Base-by-base conservation (phyloP, 352 stramenopile species). In the Lagenidium sp. region DNA sequence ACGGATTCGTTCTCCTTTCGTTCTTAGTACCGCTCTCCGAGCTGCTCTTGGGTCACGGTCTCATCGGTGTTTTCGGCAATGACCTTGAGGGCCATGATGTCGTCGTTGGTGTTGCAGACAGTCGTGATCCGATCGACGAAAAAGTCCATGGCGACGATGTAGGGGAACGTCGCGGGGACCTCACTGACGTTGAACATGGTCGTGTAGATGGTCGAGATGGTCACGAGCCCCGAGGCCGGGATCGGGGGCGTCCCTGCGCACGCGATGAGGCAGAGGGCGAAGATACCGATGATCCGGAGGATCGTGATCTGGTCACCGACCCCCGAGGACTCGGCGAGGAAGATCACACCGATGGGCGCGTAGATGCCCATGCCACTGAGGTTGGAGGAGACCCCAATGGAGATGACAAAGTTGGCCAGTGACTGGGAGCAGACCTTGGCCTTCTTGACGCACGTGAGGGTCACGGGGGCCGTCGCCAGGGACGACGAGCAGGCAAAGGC, bases 91-190 rank as follows among this genome's bases (percentile, higher is more conserved):
- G 65, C 70, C 67, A 88, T 82, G 48, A 84, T 77, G 50, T 88
- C 79, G 41, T 85, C 79, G 44, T 86, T 85, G 11, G 88, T 70
- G 42, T 91, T 81, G 51, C 75, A 82, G 35, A 86, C 62, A 1
- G 75, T 77, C 10, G 55, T 53, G 13, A 91, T 45, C 22, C 79
- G 79, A 21, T 88, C 76, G 10, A 76, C 55, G 23, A 88, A 55
- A 43, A 85, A 84, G 43, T 88, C 71, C 57, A 86, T 71, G 8
- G 76, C 68, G 15, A 79, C 44, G 31, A 82, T 75, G 6, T 82
- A 64, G 18, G 60, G 59, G 50, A 84, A 88, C 2, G 68, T 80
- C 4, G 63, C 65, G 15, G 79, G 71, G 30, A 77, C 36, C 4
- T 67, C 41, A 13, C 50, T 69, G 16, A 76, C 63, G 16, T 65